phyloP scores from a whole-genome alignment of 352 stramenopile genomes.

The Blastocystis sp. region DNA sequence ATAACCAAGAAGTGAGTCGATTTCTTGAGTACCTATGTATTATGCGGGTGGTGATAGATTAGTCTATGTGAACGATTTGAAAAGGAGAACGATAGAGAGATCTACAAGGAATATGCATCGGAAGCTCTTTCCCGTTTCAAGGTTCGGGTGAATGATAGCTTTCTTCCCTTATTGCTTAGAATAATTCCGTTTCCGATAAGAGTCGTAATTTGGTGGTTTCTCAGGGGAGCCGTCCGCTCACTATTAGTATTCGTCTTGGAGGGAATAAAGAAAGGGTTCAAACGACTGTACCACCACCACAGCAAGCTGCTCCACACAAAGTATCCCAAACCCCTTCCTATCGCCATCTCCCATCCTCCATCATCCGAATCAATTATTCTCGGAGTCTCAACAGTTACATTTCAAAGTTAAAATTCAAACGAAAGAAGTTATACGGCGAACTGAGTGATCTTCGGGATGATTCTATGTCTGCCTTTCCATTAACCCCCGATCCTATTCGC shows the following conservation, averaged over 20 bases:
- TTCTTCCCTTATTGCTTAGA: slow-evolving; percentile 11
- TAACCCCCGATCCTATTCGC: slow-evolving; percentile 31
- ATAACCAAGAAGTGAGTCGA: slow-evolving; percentile 43
- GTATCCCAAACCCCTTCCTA: not conserved
- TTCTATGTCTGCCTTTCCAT: not conserved
- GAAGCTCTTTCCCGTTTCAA: slow-evolving; percentile 33
- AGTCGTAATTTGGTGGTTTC: slow-evolving; percentile 16
- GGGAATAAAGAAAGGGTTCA: not conserved
- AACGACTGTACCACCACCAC: not conserved
- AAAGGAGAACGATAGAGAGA: slow-evolving; percentile 34
- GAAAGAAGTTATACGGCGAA: not conserved
- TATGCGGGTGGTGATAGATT: not conserved
- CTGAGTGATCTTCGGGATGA: slow-evolving; percentile 21
- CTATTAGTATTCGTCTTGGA: slow-evolving; percentile 47
- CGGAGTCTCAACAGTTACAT: not conserved
- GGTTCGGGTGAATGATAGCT: not conserved
- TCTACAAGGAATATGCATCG: slow-evolving; percentile 51
- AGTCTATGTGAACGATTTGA: slow-evolving; percentile 48
- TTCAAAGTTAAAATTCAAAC: slow-evolving; percentile 32
- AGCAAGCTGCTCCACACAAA: not conserved
- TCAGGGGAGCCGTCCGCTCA: slow-evolving; percentile 32
- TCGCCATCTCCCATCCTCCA: slow-evolving; percentile 11
- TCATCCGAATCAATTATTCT: slow-evolving; percentile 14
- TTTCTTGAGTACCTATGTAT: slow-evolving; percentile 12
- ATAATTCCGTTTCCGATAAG: not conserved